A percentile compares a stretch with the other conserved stretches of the same genome.
Evolutionary conservation across 208 protist genomes (phyloP).

Genomic region (Crithidia thermophila): DNA sequence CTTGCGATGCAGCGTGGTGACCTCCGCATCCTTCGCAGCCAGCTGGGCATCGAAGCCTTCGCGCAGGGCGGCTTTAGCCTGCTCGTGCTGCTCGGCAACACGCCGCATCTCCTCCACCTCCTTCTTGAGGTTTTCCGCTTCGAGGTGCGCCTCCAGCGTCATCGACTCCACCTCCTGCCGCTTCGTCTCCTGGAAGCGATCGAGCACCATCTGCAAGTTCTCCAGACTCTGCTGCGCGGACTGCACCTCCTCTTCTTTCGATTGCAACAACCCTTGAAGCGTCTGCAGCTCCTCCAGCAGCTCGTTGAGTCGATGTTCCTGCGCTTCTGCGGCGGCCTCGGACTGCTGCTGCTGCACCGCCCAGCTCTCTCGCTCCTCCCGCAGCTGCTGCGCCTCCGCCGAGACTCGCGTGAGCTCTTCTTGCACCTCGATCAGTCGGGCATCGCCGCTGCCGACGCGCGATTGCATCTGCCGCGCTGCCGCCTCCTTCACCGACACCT

Average conservation of each 20-base stretch:
- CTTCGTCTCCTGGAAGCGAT: slow-evolving; percentile 34
- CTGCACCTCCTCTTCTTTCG: slow-evolving; percentile 36
- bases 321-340: slow-evolving; percentile 8
- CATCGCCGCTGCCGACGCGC: slow-evolving; percentile 34
- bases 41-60: slow-evolving; percentile 33
- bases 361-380: slow-evolving; percentile 49
- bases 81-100: slow-evolving; percentile 18
- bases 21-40: slow-evolving; percentile 62
- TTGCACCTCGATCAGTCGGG: slow-evolving; percentile 34
- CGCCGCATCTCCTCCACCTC: slow-evolving; percentile 12
- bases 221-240: slow-evolving; percentile 13
- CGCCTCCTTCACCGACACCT: slow-evolving; percentile 53
- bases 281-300: slow-evolving; percentile 49
- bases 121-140: slow-evolving; percentile 32
- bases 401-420: slow-evolving; percentile 26
- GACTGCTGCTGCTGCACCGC: slow-evolving; percentile 16
- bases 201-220: slow-evolving; percentile 38
- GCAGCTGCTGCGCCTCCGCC: slow-evolving; percentile 47
- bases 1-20: slow-evolving; percentile 75
- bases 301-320: slow-evolving; percentile 16
- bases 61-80: slow-evolving; percentile 1
- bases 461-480: slow-evolving; percentile 34
- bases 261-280: slow-evolving; percentile 33
- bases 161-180: slow-evolving; percentile 30
- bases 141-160: slow-evolving; percentile 26